Conservation (phyloP, 805 yeast genomes). For the Torulaspora franciscae region DNA sequence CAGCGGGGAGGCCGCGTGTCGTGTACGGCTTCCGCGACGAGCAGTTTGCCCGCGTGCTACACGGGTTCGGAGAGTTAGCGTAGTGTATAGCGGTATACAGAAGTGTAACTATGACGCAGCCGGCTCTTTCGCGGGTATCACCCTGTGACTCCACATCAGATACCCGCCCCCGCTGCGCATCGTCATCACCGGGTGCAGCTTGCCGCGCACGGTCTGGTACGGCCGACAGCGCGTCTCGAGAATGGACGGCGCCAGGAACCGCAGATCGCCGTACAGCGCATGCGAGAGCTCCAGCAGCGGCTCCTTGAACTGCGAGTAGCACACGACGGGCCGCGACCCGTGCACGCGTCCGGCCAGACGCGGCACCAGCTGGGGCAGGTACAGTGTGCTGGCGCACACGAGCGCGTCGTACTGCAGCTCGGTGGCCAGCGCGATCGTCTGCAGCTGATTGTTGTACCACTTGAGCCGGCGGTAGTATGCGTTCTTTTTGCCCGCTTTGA, state of each 20-base stretch:
- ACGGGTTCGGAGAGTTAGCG: neutral
- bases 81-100: no score
- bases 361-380: constrained; percentile 61
- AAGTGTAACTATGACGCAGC: neutral
- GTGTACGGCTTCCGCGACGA: constrained; percentile 55
- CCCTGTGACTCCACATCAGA: constrained; percentile 71
- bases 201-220: constrained; percentile 90
- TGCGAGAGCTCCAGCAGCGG: constrained; percentile 62
- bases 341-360: constrained; percentile 57
- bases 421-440: constrained; percentile 47
- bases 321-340: constrained; percentile 83
- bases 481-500: constrained; percentile 56
- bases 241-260: constrained; percentile 77
- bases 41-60: neutral
- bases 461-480: constrained; percentile 64
- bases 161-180: constrained; percentile 91
- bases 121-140: constrained; percentile 49
- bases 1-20: constrained; percentile 50
- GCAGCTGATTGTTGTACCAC: constrained; percentile 39
- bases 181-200: constrained; percentile 93
- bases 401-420: constrained; percentile 66
- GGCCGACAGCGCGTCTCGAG: constrained; percentile 77
- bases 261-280: constrained; percentile 59
- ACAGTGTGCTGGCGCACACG: constrained; percentile 66
- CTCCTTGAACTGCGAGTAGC: constrained; percentile 80